phyloP scores from a whole-genome alignment of 2,329 filamentous ascomycete genomes.

The Nigrospora osmanthi region DNA sequence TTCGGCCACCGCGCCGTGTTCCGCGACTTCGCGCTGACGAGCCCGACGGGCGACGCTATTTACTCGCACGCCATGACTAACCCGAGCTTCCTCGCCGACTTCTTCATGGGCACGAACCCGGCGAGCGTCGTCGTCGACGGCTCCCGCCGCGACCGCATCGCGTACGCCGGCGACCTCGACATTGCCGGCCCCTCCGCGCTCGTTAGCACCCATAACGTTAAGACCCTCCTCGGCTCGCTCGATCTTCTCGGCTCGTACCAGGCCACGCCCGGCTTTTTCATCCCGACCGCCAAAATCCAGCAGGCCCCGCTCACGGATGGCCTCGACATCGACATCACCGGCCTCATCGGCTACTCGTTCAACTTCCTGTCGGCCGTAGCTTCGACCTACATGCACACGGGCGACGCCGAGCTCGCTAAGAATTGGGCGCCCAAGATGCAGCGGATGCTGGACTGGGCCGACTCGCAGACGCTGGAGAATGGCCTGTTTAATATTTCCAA shows the following conservation, averaged over 20 bases:
- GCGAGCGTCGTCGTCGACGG: slow-evolving; percentile 23
- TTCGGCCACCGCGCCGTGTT: slow-evolving; percentile 19
- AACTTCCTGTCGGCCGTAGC: slow-evolving; percentile 20
- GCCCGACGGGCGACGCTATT: slow-evolving; percentile 6
- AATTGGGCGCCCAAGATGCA: slow-evolving; percentile 17
- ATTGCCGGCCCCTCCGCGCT: slow-evolving; percentile 15
- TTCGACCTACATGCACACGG: slow-evolving; percentile 18
- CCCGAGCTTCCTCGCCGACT: slow-evolving; percentile 19
- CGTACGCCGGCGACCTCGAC: slow-evolving; percentile 23
- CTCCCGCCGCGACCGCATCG: slow-evolving; percentile 23
- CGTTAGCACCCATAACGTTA: slow-evolving; percentile 16
- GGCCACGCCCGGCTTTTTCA: slow-evolving; percentile 19
- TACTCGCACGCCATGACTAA: slow-evolving; percentile 19
- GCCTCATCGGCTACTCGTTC: slow-evolving; percentile 25
- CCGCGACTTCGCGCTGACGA: slow-evolving; percentile 9
- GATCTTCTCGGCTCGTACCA: slow-evolving; percentile 21
- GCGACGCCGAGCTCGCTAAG: slow-evolving; percentile 15
- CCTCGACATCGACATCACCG: slow-evolving; percentile 17
- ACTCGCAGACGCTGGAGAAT: slow-evolving; percentile 15
- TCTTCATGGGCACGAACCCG: slow-evolving; percentile 25
- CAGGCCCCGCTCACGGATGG: slow-evolving; percentile 11
- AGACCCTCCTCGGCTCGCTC: slow-evolving; percentile 17
- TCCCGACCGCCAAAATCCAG: slow-evolving; percentile 23
- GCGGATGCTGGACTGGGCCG: slow-evolving; percentile 25
- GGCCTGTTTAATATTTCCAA: slow-evolving; percentile 19